phyloP scores from a whole-genome alignment of 106 monocot genomes.

The Iris macrosiphon region DNA sequence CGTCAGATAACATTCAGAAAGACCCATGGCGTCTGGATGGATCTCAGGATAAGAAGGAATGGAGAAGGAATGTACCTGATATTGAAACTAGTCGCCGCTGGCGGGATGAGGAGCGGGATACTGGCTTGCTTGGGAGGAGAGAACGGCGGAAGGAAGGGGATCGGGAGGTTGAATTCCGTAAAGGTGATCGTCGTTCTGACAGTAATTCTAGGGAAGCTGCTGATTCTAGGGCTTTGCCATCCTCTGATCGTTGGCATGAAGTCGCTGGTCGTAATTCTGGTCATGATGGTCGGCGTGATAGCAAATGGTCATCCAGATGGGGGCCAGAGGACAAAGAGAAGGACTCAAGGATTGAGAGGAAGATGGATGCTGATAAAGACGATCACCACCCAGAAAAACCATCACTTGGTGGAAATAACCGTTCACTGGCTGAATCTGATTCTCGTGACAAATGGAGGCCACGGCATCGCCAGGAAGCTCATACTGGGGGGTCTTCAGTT shows the following conservation, averaged over 20 bases:
- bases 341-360: slow-evolving; percentile 68
- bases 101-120: slow-evolving; percentile 99
- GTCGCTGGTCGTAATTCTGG: slow-evolving; percentile 36
- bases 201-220: slow-evolving; percentile 39
- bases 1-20: slow-evolving; percentile 43
- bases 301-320: slow-evolving; percentile 97
- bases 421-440: slow-evolving; percentile 53
- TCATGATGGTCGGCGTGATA: slow-evolving; percentile 67
- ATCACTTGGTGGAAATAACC: slow-evolving; percentile 29
- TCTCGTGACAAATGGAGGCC: slow-evolving; percentile 99
- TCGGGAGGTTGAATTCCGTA: slow-evolving; percentile 61
- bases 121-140: slow-evolving; percentile 77
- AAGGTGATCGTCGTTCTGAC: slow-evolving; percentile 66
- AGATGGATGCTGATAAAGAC: slow-evolving; percentile 59
- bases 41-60: slow-evolving; percentile 71
- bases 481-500: slow-evolving; percentile 38
- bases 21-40: slow-evolving; percentile 67
- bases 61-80: slow-evolving; percentile 61
- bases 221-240: slow-evolving; percentile 41
- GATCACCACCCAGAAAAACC: slow-evolving; percentile 59
- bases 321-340: slow-evolving; percentile 90
- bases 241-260: slow-evolving; percentile 66
- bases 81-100: slow-evolving; percentile 66
- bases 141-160: slow-evolving; percentile 91
- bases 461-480: slow-evolving; percentile 75